These are phyloP conservation scores for Solanum chilense DNA, from an alignment of 257 asterid species.

Conservation along the genomic window DNA sequence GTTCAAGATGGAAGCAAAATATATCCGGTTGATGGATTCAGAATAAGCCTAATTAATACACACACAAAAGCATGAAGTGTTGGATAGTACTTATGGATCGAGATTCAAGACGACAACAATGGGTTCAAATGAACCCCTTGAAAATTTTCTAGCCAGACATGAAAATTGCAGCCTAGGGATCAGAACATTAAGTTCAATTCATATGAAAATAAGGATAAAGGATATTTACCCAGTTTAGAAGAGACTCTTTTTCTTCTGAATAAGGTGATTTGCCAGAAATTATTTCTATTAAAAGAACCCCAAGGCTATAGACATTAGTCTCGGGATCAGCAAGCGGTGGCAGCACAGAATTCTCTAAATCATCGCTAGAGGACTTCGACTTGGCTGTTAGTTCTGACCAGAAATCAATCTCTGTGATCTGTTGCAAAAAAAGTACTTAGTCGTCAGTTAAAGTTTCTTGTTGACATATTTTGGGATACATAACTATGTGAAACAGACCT, in stretches of 20 bases:
- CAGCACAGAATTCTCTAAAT: conserved; percentile 29
- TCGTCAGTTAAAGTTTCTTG: not conserved
- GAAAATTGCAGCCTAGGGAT: not conserved
- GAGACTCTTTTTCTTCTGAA: conserved; percentile 34
- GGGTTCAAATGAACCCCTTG: not conserved
- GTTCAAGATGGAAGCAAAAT: not conserved
- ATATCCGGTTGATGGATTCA: not conserved
- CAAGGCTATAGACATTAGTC: conserved; percentile 52
- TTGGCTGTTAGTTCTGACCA: conserved; percentile 44
- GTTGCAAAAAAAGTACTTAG: not conserved
- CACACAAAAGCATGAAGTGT: not conserved
- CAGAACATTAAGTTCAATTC: not conserved
- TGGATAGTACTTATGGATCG: not conserved
- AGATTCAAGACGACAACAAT: not conserved
- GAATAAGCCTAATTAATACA: not conserved
- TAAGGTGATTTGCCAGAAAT: conserved; percentile 68
- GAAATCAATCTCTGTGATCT: conserved; percentile 11
- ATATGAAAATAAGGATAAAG: not conserved
- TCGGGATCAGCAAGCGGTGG: conserved; percentile 34
- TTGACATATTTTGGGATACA: not conserved
- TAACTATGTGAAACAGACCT: conserved; percentile 20
- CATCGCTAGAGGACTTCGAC: conserved; percentile 27
- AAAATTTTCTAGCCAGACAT: not conserved
- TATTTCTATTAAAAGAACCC: conserved; percentile 64
- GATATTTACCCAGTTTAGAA: conserved; percentile 47